phyloP scores from a whole-genome alignment of 495 filamentous ascomycete species.

The Ramalina peruviana region DNA sequence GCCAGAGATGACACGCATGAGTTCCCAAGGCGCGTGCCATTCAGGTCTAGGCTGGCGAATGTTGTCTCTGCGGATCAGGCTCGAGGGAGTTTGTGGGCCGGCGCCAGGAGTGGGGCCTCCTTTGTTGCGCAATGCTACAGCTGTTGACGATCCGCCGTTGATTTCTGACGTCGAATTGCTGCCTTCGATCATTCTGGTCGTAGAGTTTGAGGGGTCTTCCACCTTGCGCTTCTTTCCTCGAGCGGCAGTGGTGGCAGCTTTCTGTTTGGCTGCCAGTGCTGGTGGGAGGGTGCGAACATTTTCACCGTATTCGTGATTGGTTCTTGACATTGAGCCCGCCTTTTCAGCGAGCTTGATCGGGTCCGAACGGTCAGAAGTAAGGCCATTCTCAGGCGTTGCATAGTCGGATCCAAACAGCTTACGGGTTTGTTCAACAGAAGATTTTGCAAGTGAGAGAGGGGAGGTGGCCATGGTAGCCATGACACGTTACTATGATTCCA shows the following conservation, averaged over 20 bases:
- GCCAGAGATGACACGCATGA: conserved; percentile 93
- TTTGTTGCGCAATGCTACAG: conserved; percentile 35
- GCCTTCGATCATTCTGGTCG: conserved; percentile 58
- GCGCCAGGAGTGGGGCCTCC: conserved; percentile 1
- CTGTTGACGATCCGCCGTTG: conserved; percentile 34
- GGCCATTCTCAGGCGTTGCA: conserved; percentile 34
- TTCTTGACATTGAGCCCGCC: conserved; percentile 43
- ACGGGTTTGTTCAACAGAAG: conserved; percentile 51
- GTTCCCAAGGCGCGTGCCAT: conserved; percentile 97
- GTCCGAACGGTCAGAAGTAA: conserved; percentile 19
- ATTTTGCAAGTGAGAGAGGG: conserved; percentile 1
- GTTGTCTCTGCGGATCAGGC: conserved; percentile 52
- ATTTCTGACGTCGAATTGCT: conserved; percentile 33
- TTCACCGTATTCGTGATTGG: conserved; percentile 61
- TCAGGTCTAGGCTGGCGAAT: conserved; percentile 66
- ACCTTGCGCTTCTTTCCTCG: conserved; percentile 43
- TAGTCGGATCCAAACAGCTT: conserved; percentile 47
- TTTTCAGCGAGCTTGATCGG: conserved; percentile 24
- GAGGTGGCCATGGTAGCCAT: conserved; percentile 1
- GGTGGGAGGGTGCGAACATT: conserved; percentile 72
- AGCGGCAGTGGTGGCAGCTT: conserved; percentile 41
- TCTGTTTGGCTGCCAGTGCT: conserved; percentile 71
- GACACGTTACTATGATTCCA: not conserved
- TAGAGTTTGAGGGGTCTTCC: conserved; percentile 36
- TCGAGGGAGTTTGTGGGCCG: conserved; percentile 30